phyloP scores from a whole-genome alignment of 495 filamentous ascomycete genomes.

The Xylaria intraflava region DNA sequence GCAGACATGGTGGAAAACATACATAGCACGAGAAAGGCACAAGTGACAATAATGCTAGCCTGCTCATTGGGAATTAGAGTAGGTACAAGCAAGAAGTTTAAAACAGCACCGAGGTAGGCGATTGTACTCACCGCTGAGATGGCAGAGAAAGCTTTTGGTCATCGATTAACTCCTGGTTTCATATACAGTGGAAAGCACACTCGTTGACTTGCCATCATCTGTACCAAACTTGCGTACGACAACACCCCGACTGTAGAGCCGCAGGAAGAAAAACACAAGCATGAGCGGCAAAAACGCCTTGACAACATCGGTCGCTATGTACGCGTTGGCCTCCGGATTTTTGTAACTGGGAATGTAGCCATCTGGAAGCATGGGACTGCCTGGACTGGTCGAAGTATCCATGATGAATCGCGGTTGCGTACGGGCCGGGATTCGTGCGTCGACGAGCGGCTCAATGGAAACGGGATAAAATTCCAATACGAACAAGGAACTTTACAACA shows the following conservation, averaged over 20 bases:
- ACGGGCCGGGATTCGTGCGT: too few relatives aligned
- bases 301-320: background rate
- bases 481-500: background rate
- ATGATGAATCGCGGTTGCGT: background rate
- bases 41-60: background rate
- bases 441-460: too few relatives aligned
- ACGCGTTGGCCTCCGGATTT: conserved; percentile 13
- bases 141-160: background rate
- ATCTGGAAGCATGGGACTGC: background rate
- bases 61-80: background rate
- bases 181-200: background rate
- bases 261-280: conserved; percentile 10
- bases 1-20: background rate
- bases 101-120: background rate
- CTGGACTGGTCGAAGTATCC: background rate
- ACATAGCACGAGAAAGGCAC: background rate
- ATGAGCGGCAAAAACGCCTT: conserved; percentile 12
- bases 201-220: conserved; percentile 16
- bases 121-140: background rate
- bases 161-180: background rate
- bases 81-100: too few relatives aligned
- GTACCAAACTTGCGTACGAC: conserved; percentile 7
- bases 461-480: background rate
- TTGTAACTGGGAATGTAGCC: conserved; percentile 18
- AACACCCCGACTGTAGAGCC: conserved; percentile 10